Evolutionary conservation across 352 stramenopile genomes (phyloP).

Genomic region (Saprolegnia parasitica): DNA sequence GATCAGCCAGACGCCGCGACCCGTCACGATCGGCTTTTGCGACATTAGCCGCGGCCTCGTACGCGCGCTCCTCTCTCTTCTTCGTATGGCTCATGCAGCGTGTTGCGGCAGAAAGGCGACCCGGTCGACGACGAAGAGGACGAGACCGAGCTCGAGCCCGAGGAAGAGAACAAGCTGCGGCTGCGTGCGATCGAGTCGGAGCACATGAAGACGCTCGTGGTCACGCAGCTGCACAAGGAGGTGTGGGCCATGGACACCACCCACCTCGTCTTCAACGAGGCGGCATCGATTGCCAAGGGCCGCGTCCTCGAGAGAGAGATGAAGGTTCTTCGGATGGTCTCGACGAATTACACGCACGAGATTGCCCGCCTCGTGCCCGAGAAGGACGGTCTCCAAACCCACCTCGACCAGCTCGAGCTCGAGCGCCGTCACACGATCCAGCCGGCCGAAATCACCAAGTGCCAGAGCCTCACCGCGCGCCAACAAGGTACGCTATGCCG

Average conservation of each 20-base stretch:
- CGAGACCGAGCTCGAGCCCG: conserved; percentile 39
- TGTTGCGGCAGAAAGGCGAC: conserved; percentile 37
- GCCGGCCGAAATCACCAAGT: background rate
- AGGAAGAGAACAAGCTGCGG: conserved; percentile 63
- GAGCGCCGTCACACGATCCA: background rate
- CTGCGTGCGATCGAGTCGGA: conserved; percentile 64
- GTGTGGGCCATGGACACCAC: conserved; percentile 60
- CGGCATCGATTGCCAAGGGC: conserved; percentile 32
- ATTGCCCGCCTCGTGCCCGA: conserved; percentile 7
- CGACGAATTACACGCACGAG: background rate
- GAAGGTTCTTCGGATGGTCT: background rate
- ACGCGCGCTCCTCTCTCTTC: conserved; percentile 5
- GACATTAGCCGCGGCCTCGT: conserved; percentile 82
- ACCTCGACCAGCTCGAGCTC: conserved; percentile 5
- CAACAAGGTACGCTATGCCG: conserved; percentile 9
- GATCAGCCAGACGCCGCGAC: conserved; percentile 56
- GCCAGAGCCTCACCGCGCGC: background rate
- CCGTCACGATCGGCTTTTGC: conserved; percentile 78
- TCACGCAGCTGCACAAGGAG: conserved; percentile 69
- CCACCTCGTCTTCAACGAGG: conserved; percentile 43
- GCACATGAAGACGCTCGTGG: conserved; percentile 72
- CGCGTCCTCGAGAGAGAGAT: conserved; percentile 16
- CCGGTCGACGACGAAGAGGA: conserved; percentile 45
- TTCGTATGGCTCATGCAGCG: conserved; percentile 28
- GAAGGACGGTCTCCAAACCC: background rate